A percentile compares a stretch with the other conserved stretches of the same genome.
Evolutionary conservation across 1,284 basidiomycete species (phyloP).

Genomic region (Cryptococcus neoformans): DNA sequence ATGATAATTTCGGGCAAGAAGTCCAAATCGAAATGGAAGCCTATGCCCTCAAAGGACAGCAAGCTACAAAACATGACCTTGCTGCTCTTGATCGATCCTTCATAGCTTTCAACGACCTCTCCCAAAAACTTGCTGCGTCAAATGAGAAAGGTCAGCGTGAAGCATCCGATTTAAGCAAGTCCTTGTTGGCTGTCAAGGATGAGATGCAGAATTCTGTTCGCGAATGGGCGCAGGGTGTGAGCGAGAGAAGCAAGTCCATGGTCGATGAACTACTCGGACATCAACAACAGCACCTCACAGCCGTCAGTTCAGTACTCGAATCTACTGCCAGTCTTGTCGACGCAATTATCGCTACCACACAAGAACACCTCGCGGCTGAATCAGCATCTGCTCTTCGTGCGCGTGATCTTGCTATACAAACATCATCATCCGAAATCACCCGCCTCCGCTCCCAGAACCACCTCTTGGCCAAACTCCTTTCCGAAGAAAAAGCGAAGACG

Average conservation of each 20-base stretch:
- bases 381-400: constrained; percentile 56
- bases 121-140: constrained; percentile 59
- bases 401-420: constrained; percentile 55
- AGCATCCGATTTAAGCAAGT: constrained; percentile 50
- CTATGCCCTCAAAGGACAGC: constrained; percentile 58
- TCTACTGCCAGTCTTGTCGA: constrained; percentile 56
- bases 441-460: constrained; percentile 71
- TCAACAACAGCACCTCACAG: constrained; percentile 42
- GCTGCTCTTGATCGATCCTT: constrained; percentile 51
- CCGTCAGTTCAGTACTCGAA: constrained; percentile 42
- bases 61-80: constrained; percentile 29
- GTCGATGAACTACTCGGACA: constrained; percentile 41
- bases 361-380: constrained; percentile 59
- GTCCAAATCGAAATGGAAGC: constrained; percentile 60
- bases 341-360: constrained; percentile 59
- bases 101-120: constrained; percentile 60
- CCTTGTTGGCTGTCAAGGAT: constrained; percentile 29
- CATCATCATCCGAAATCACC: constrained; percentile 60
- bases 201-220: constrained; percentile 40
- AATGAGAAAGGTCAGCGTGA: constrained; percentile 57
- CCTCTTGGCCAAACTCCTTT: constrained; percentile 61
- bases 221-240: constrained; percentile 33
- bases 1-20: constrained; percentile 46
- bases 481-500: constrained; percentile 63
- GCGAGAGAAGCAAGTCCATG: constrained; percentile 28